Base-by-base conservation (phyloP, 1,284 basidiomycete genomes). In the Heterobasidion parviporum region DNA sequence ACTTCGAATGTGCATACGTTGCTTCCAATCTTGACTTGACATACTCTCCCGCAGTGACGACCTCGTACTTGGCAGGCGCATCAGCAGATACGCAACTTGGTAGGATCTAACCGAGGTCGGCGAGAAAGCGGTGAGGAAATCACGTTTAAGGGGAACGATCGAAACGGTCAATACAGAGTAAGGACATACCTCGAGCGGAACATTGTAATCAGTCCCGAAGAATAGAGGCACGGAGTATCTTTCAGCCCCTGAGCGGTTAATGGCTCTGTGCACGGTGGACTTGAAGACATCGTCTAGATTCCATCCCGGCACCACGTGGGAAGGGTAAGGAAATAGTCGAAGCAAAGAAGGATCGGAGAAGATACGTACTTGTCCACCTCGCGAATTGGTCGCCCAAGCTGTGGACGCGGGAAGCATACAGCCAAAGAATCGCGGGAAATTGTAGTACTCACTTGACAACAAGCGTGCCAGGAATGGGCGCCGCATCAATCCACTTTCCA, bases 311-410 rank as follows among this genome's bases (percentile, higher is more conserved):
- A 26, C 4, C 26, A 26, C 26, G 26, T 26, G 26, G 26, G 6
- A 26, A 26, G 26, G 26, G 4, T 26, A 26, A 26, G 26, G 6
- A 4, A 26, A 26, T 26, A 26, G 26, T 26, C 26, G 26, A 26
- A 26, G 26, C 6, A 26, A 26, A 26, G 12, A 26, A 48, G 46
- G 14, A 20, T 26, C 26, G 26, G 47, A 14, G 32, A 9, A 54
- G 6, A 43, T 33, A 71, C 84, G 62, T 62, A 93, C 91, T 94
- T 20, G 92, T 92, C 89, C 91, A 92, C 32, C 89, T 74, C 12
- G 90, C 85, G 59, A 95, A 80, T 64, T 94, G 90, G 67, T 94
- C 92, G 16, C 89, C 92, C 41, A 95, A 75, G 70, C 88, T 91
- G 9, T 20, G 18, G 2, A 7, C 2, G 5, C 15, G 18, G 4